A percentile compares a stretch with the other conserved stretches of the same genome.
Conservation (phyloP, 2,329 filamentous ascomycete species). For the Monosporascus sp. region DNA sequence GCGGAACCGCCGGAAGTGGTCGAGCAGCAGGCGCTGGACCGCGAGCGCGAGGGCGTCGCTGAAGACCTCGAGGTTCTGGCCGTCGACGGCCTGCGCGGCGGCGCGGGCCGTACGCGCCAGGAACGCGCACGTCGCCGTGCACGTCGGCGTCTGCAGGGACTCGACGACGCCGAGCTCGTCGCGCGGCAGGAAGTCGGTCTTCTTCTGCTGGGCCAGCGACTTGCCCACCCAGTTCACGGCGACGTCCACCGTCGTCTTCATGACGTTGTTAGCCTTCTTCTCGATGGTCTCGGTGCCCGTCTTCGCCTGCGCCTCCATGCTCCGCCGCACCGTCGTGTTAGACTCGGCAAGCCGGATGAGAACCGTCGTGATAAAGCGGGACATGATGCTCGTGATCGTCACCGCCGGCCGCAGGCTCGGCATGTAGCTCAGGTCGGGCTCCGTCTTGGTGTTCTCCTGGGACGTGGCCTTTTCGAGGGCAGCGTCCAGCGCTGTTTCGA, state of each 20-base stretch:
- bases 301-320: conserved; percentile 79
- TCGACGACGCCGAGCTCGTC: conserved; percentile 66
- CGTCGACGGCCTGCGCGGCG: conserved; percentile 66
- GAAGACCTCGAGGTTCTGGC: conserved; percentile 77
- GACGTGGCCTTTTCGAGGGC: conserved; percentile 66
- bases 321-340: conserved; percentile 83
- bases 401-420: conserved; percentile 74
- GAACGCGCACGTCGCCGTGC: conserved; percentile 75
- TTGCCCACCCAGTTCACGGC: conserved; percentile 71
- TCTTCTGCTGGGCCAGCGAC: conserved; percentile 72
- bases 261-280: conserved; percentile 65
- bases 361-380: conserved; percentile 84
- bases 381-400: conserved; percentile 87
- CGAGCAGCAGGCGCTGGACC: conserved; percentile 72
- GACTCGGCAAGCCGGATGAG: conserved; percentile 83
- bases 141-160: conserved; percentile 80
- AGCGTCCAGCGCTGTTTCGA: conserved; percentile 63
- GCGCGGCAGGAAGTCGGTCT: conserved; percentile 82
- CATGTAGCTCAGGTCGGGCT: conserved; percentile 84
- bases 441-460: conserved; percentile 73
- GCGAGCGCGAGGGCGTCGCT: conserved; percentile 78
- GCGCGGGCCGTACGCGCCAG: conserved; percentile 61
- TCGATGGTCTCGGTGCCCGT: conserved; percentile 72
- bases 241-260: conserved; percentile 57
- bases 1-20: conserved; percentile 90